phyloP scores from a whole-genome alignment of 1,139 yeast species.

The Kodamaea fungicola region DNA sequence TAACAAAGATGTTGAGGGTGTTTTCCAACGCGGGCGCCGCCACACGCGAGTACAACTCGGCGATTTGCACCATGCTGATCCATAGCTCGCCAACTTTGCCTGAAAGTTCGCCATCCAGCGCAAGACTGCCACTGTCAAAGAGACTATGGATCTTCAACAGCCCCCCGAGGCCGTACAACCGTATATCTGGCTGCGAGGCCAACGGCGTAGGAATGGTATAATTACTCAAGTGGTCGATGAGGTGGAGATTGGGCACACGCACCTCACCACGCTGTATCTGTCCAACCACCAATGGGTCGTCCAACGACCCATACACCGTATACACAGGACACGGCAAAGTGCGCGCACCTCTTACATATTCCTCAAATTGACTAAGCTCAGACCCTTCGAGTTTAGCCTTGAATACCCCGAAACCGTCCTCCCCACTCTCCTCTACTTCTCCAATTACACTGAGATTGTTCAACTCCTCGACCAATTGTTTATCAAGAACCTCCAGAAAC shows the following conservation, averaged over 20 bases:
- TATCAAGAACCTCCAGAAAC: slow-evolving; percentile 57
- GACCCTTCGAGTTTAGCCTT: slow-evolving; percentile 10
- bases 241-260: slow-evolving; percentile 51
- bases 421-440: slow-evolving; percentile 7
- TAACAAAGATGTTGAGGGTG: slow-evolving; percentile 59
- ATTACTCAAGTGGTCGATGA: slow-evolving; percentile 57
- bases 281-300: slow-evolving; percentile 64
- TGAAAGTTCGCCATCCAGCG: slow-evolving; percentile 15
- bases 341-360: slow-evolving; percentile 46
- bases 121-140: slow-evolving; percentile 59
- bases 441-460: slow-evolving; percentile 45
- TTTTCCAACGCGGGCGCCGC: slow-evolving; percentile 12
- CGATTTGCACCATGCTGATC: slow-evolving; percentile 70
- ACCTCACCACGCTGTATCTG: slow-evolving; percentile 55
- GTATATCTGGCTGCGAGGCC: slow-evolving; percentile 42
- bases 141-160: slow-evolving; percentile 62
- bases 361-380: slow-evolving; percentile 52
- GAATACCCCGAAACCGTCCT: slow-evolving; percentile 3
- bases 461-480: slow-evolving; percentile 41
- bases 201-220: slow-evolving; percentile 35
- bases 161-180: slow-evolving; percentile 72
- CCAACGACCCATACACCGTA: slow-evolving; percentile 72
- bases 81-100: slow-evolving; percentile 77
- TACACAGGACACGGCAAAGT: slow-evolving; percentile 63
- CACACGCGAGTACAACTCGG: slow-evolving; percentile 40